Base-by-base conservation (phyloP, 2,329 filamentous ascomycete genomes). In the Scopulariopsis brevicaulis region DNA sequence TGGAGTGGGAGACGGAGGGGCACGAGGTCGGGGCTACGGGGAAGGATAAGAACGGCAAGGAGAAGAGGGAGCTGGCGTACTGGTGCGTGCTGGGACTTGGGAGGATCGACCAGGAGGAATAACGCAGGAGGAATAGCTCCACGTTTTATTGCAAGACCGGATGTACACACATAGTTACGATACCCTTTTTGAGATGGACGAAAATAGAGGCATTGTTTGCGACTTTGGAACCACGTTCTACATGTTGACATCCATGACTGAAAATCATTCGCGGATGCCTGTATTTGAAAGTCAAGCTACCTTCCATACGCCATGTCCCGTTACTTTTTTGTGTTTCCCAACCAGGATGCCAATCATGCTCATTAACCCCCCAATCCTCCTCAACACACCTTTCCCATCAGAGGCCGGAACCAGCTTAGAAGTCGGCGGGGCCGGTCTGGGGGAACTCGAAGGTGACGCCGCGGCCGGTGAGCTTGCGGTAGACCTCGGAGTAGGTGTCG, bases 401-500 rank as follows among this genome's bases (percentile, higher is more conserved):
- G 14, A 4, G 20, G 51, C n/a, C 51, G 25, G 14, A 4, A 14
- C 18, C 11, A 34, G 57, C 81, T 81, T 94, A 96, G 80, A 89
- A 95, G 74, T 96, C 92, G 68, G 80, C 91, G 68, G 80, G 76
- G 72, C 81, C 81, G 73, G 82, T 83, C 82, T 95, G 89, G 71
- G 94, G 94, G 86, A 99, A 99, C 86, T 99, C 94, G 74, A 99
- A 99, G 78, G 86, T 85, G 75, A 97, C 94, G 74, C 85, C 85
- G 80, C 95, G 94, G 78, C 94, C 94, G 64, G 94, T 99, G 74
- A 99, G 83, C 72, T 90, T 87, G 79, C 91, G 90, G 89, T 99
- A 99, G 75, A 99, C 94, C 86, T 99, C 94, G 66, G 90, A 90
- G 85, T 99, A 99, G 75, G 93, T 96, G 80, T 99, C 94, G 70